Percentiles rank a stretch among this genome's conserved stretches.
These are phyloP conservation scores for Eleusine coracana DNA, from an alignment of 176 grass and related monocot genomes.

Conservation along the genomic window DNA sequence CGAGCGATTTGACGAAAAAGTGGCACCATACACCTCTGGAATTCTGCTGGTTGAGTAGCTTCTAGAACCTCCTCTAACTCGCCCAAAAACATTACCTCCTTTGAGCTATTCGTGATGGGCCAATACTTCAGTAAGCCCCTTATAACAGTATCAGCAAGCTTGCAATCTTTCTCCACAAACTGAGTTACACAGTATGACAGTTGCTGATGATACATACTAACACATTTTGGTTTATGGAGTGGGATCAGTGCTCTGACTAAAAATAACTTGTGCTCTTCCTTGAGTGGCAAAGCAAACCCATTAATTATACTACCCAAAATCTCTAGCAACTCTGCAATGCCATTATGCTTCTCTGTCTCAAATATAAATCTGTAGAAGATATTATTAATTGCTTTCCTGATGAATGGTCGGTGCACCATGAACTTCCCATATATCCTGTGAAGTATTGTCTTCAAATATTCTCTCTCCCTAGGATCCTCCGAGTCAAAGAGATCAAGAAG, in stretches of 20 bases:
- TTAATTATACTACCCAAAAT: conserved; percentile 82
- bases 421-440: conserved; percentile 84
- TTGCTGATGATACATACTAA: conserved; percentile 77
- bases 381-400: conserved; percentile 73
- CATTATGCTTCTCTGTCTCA: conserved; percentile 78
- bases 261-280: conserved; percentile 81
- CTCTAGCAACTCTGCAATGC: conserved; percentile 69
- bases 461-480: conserved; percentile 75
- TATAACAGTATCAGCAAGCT: conserved; percentile 81
- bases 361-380: conserved; percentile 83
- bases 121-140: conserved; percentile 77
- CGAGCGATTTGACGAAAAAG: conserved; percentile 66
- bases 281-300: conserved; percentile 76
- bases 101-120: conserved; percentile 80
- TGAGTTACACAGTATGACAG: conserved; percentile 73
- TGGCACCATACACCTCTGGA: conserved; percentile 72
- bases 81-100: conserved; percentile 84
- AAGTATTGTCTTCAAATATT: conserved; percentile 82
- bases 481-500: conserved; percentile 76
- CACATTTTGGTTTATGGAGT: conserved; percentile 79
- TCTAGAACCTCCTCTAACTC: conserved; percentile 77
- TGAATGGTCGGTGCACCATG: conserved; percentile 79
- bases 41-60: conserved; percentile 68
- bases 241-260: conserved; percentile 68
- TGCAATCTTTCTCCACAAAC: conserved; percentile 80